Evolutionary conservation across 164 flowering plant genomes (phyloP), one percentile per base, ranked within the genome.

Genomic region (Stephania cephalantha): DNA sequence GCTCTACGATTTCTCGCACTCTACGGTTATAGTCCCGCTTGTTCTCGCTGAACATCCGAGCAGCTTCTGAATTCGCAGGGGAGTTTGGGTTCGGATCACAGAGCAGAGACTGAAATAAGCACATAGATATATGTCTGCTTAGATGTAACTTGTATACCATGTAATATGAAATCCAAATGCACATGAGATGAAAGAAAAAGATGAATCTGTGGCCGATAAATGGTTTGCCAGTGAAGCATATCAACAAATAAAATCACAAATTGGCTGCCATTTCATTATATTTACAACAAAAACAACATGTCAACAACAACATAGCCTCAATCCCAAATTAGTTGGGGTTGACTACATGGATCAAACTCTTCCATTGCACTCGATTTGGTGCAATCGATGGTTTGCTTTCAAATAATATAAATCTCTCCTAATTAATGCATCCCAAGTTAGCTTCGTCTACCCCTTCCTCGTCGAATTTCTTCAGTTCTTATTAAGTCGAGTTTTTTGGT

Each of bases 1-100:
- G 96, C 86, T 93, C 94, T 69, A 93, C 96, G 72, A 91, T 86
- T 74, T 88, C 95, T 29, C 88, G 82, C 4, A 90, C 93, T 83
- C 84, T 87, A 9, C 94, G 83, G 80, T 90, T 92, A 84, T 91
- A 90, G 52, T 92, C 93, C 9, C 93, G 86, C 79, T 90, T 91
- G 76, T 86, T 90, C 87, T 90, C 94, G 77, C 91, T 93, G 69
- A 91, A 90, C 90, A 93, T 82, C 15, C 90, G 79, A 63, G 96
- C 94, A 18, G 96, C 98, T 81, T 91, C 94, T n/a, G 96, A 90
- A 77, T 91, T 93, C 77, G 96, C 93, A 46, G 94, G 96, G 55
- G 95, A 91, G 77, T 91, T 91, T 9, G 94, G 94, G 81, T 91
- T 93, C 55, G 94, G 97, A 76, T 93, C 94, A 68, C 92, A 93